A percentile compares a stretch with the other conserved stretches of the same genome.
phyloP scores from a whole-genome alignment of 2,329 filamentous ascomycete species.

The Xylaria sp. region DNA sequence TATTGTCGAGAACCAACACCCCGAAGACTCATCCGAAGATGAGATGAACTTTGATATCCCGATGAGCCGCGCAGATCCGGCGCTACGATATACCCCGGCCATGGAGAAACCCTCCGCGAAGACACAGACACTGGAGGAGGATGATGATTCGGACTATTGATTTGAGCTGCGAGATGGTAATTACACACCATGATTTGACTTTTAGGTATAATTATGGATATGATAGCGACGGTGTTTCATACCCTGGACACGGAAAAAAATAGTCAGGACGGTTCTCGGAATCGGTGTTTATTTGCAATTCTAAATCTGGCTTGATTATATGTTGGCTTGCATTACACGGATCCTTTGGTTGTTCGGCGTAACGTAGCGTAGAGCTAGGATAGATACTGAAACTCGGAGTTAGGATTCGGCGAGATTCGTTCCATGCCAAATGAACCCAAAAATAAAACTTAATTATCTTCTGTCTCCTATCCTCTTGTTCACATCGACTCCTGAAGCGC shows the following conservation, averaged over 20 bases:
- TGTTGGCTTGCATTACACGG: conserved; percentile 8
- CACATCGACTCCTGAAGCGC: background rate
- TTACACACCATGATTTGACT: background rate
- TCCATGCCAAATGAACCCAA: too few species aligned
- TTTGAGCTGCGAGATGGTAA: conserved; percentile 2
- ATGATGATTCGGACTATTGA: conserved; percentile 8
- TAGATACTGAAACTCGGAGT: background rate
- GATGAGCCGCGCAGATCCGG: conserved; percentile 21
- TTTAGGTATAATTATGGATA: background rate
- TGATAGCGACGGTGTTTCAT: conserved; percentile 5
- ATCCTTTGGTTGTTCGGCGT: conserved; percentile 15
- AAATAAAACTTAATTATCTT: too few species aligned
- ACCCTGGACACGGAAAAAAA: too few species aligned
- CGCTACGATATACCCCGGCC: conserved; percentile 11
- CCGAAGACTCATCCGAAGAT: conserved; percentile 32
- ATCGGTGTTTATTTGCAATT: background rate
- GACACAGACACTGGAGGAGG: conserved; percentile 5
- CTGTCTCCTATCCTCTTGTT: background rate
- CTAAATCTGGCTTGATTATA: background rate
- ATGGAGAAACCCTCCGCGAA: conserved; percentile 11
- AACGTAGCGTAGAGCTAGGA: background rate
- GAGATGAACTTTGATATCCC: conserved; percentile 38
- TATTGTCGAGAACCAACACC: conserved; percentile 7
- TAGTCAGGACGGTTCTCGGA: too few species aligned
- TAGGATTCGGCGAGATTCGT: background rate